These are phyloP conservation scores for Rhodotorula sp. DNA, from an alignment of 1,284 basidiomycete species.

Conservation along the genomic window DNA sequence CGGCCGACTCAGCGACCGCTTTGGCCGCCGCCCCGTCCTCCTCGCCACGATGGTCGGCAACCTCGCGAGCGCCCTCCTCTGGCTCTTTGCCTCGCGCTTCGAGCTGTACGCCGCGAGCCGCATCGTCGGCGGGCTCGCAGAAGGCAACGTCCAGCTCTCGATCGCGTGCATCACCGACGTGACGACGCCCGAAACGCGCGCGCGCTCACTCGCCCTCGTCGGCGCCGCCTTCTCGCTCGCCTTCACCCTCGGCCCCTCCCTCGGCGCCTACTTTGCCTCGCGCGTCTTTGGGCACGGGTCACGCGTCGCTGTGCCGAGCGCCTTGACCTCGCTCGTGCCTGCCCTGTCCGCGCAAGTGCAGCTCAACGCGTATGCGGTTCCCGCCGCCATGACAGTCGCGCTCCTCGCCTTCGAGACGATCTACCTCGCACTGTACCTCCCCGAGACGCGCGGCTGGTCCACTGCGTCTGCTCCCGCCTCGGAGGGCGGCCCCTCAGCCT, in stretches of 20 bases:
- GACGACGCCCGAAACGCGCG: constrained; percentile 60
- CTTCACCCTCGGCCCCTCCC: constrained; percentile 69
- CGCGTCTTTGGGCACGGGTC: constrained; percentile 45
- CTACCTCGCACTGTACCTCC: constrained; percentile 41
- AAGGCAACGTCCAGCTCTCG: constrained; percentile 52
- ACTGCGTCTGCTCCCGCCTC: neutral
- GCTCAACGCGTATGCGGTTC: constrained; percentile 69
- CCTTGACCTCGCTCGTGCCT: neutral
- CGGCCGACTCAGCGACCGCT: constrained; percentile 67
- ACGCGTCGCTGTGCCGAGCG: constrained; percentile 18
- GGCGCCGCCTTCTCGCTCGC: constrained; percentile 92
- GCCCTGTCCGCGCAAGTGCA: constrained; percentile 61
- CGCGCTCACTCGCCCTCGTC: constrained; percentile 81
- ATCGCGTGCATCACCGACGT: constrained; percentile 84
- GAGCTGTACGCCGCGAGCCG: constrained; percentile 78
- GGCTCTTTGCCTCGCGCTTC: constrained; percentile 83
- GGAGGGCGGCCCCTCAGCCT: neutral
- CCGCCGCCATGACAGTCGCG: constrained; percentile 57
- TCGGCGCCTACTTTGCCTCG: constrained; percentile 55
- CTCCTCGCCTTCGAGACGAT: constrained; percentile 46
- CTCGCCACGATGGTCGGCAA: constrained; percentile 88
- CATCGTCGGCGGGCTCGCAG: constrained; percentile 68
- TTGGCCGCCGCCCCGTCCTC: constrained; percentile 77
- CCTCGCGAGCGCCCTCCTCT: constrained; percentile 77
- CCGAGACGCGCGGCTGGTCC: constrained; percentile 46